phyloP scores from a whole-genome alignment of 179 eudicot genomes.

The Drosera spatulata region DNA sequence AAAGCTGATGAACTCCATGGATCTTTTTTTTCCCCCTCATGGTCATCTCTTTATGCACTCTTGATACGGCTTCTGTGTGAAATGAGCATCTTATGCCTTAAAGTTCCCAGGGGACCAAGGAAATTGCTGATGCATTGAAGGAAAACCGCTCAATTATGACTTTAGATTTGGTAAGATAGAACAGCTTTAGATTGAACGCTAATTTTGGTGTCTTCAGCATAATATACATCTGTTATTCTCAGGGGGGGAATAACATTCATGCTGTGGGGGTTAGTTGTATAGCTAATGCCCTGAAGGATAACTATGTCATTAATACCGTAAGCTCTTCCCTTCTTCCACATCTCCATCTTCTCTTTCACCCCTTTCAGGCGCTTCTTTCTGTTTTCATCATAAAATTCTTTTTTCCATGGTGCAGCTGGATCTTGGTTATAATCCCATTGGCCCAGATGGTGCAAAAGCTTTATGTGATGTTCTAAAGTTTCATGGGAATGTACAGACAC shows the following conservation, averaged over 20 bases:
- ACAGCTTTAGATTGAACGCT: background rate
- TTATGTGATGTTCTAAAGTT: slow-evolving; percentile 87
- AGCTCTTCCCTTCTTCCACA: slow-evolving; percentile 4
- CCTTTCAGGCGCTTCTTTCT: background rate
- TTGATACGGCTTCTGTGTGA: too few relatives aligned
- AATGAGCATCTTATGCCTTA: too few relatives aligned
- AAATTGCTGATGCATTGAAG: slow-evolving; percentile 84
- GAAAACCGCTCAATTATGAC: slow-evolving; percentile 69
- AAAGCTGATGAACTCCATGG: too few relatives aligned
- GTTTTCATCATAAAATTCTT: background rate
- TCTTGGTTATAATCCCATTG: slow-evolving; percentile 84
- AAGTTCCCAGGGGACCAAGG: slow-evolving; percentile 73
- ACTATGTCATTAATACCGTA: slow-evolving; percentile 57
- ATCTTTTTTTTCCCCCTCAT: too few relatives aligned
- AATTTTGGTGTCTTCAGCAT: background rate
- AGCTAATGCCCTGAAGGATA: slow-evolving; percentile 81
- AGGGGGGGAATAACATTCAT: slow-evolving; percentile 97
- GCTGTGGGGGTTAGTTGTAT: slow-evolving; percentile 63
- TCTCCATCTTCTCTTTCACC: background rate
- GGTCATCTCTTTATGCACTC: too few relatives aligned
- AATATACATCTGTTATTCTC: slow-evolving; percentile 6
- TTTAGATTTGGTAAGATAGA: slow-evolving; percentile 65
- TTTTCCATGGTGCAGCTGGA: slow-evolving; percentile 44
- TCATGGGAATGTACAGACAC: slow-evolving; percentile 70
- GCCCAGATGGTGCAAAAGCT: slow-evolving; percentile 95